phyloP scores from a whole-genome alignment of 164 flowering plant genomes.

The Aristolochia fimbriata region DNA sequence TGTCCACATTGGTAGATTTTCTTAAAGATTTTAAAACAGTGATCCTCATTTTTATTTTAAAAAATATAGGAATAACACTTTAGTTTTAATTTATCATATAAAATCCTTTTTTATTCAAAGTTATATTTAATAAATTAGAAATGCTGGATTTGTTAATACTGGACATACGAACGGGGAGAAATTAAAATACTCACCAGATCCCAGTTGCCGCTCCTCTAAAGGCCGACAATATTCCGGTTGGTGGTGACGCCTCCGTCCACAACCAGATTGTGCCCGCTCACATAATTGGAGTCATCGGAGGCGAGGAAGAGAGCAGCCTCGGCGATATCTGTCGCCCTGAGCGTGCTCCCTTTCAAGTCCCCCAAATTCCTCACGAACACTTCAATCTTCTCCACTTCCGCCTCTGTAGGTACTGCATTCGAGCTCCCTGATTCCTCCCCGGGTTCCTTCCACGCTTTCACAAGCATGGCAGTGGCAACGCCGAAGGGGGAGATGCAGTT shows the following conservation, averaged over 20 bases:
- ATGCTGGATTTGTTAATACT: too few species aligned
- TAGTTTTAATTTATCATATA: too few species aligned
- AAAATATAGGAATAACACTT: too few species aligned
- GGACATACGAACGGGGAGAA: too few species aligned
- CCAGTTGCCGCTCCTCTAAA: slow-evolving; percentile 9
- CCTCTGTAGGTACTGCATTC: slow-evolving; percentile 19
- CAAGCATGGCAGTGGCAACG: slow-evolving; percentile 72
- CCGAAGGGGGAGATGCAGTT: slow-evolving; percentile 90
- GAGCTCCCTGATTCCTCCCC: slow-evolving; percentile 25
- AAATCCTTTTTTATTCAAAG: too few species aligned
- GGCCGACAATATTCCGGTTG: slow-evolving; percentile 49
- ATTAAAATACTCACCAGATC: too few species aligned
- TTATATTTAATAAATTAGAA: too few species aligned
- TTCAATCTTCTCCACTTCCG: slow-evolving; percentile 65
- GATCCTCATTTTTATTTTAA: too few species aligned
- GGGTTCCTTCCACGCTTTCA: slow-evolving; percentile 53
- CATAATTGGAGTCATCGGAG: slow-evolving; percentile 69
- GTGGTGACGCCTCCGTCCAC: slow-evolving; percentile 74
- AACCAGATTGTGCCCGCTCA: slow-evolving; percentile 76
- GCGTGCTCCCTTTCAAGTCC: slow-evolving; percentile 37
- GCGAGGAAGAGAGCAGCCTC: slow-evolving; percentile 75
- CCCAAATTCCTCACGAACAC: slow-evolving; percentile 58
- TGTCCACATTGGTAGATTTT: too few species aligned
- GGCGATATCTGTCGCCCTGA: slow-evolving; percentile 54
- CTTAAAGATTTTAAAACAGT: too few species aligned